These are phyloP conservation scores for Aspergillus nidulans DNA, from an alignment of 495 filamentous ascomycete species.

Conservation along the genomic window DNA sequence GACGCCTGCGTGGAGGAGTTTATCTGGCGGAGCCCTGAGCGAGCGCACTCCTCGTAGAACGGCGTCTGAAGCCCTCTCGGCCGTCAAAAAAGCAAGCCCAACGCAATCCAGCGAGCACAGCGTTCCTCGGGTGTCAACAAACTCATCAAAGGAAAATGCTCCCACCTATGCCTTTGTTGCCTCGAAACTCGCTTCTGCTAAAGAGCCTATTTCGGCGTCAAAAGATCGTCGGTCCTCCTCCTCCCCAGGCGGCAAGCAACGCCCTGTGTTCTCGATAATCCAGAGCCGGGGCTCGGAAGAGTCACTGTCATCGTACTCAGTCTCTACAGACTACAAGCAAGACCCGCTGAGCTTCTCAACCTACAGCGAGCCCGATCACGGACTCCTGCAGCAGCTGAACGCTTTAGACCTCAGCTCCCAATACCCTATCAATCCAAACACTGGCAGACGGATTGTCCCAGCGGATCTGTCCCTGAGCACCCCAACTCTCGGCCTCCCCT, in stretches of 20 bases:
- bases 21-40: constrained; percentile 23
- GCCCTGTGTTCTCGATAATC: constrained; percentile 13
- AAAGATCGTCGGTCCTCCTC: constrained; percentile 25
- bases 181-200: constrained; percentile 19
- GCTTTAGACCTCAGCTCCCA: constrained; percentile 23
- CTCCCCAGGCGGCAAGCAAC: constrained; percentile 14
- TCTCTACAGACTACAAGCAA: constrained; percentile 29
- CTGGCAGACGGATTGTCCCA: background rate
- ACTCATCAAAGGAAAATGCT: constrained; percentile 21
- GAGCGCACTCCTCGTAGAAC: constrained; percentile 26
- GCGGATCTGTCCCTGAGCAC: constrained; percentile 30
- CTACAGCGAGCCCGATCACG: constrained; percentile 35
- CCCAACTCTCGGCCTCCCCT: constrained; percentile 23
- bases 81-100: constrained; percentile 36
- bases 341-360: constrained; percentile 29
- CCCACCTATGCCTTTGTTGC: constrained; percentile 28
- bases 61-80: constrained; percentile 36
- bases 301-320: constrained; percentile 31
- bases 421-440: constrained; percentile 23
- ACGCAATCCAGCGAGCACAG: constrained; percentile 17
- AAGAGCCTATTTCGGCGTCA: constrained; percentile 11
- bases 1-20: constrained; percentile 29
- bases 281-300: constrained; percentile 35
- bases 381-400: constrained; percentile 13
- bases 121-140: background rate